These are phyloP conservation scores for Otatea glauca DNA, from an alignment of 176 grass and related monocot genomes.

Conservation along the genomic window DNA sequence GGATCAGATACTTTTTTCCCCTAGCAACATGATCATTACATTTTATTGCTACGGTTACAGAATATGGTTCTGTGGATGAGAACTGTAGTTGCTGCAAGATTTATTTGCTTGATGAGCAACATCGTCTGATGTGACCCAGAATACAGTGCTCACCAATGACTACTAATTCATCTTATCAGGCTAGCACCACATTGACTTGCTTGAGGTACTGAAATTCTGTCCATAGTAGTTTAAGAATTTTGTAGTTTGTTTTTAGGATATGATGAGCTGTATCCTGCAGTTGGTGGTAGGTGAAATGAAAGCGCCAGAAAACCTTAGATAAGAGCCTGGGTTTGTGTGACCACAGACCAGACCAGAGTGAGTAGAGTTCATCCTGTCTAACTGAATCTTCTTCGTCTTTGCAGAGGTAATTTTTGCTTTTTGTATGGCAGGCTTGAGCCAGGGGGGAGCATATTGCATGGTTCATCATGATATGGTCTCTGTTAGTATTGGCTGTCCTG, in stretches of 20 bases:
- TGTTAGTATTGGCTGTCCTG: background rate
- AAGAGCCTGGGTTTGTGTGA: background rate
- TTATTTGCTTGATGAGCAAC: background rate
- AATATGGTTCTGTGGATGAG: background rate
- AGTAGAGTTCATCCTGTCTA: background rate
- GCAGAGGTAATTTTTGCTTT: background rate
- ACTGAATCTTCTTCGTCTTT: background rate
- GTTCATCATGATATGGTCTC: background rate
- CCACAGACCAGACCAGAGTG: background rate
- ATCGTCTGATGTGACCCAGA: background rate
- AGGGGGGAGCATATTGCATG: background rate
- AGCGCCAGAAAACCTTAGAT: background rate
- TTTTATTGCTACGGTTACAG: constrained; percentile 19
- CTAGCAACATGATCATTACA: background rate
- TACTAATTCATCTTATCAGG: background rate
- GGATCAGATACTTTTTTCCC: background rate
- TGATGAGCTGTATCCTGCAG: constrained; percentile 23
- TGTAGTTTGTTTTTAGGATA: background rate
- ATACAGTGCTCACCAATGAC: background rate
- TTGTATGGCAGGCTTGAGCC: constrained; percentile 12
- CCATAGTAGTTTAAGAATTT: constrained; percentile 29
- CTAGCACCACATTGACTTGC: background rate
- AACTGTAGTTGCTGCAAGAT: background rate
- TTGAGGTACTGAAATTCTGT: background rate
- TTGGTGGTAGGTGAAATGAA: constrained; percentile 5